Evolutionary conservation across 1,284 basidiomycete species (phyloP), one percentile per base, ranked within the genome.

Genomic region (Austropuccinia psidii): DNA sequence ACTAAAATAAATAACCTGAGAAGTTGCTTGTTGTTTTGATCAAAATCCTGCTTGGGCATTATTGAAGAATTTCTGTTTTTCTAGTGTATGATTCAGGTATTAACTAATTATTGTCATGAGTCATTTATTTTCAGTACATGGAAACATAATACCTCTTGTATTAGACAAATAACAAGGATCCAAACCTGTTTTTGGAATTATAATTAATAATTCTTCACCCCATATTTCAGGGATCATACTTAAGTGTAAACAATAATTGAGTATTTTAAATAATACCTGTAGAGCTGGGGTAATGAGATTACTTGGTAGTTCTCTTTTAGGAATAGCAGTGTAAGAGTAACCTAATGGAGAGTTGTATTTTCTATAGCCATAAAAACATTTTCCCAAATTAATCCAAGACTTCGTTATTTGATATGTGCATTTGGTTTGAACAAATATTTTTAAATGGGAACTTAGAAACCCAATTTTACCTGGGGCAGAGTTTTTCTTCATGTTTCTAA

Each of bases 361-460:
- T 1, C 29, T 66, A 3, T 19, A 5, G 29, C 47, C 47, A 52
- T 24, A 66, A 5, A n/a, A 3, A 6, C 27, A 7, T 50, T 3
- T 17, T n/a, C 31, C 31, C 0, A 5, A 31, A 24, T 31, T 31
- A 13, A 33, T 37, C 62, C 62, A 66, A 1, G 49, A 31, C 35
- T 66, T 31, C 24, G 31, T 50, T 1, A 66, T 27, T 24, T 66
- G 29, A n/a, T 50, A 37, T 27, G 49, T 45, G 24, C 62, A 52
- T 52, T 66, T 49, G 27, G 52, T 15, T 52, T 66, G 31, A 33
- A 66, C n/a, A 21, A 66, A 66, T 52, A 50, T 66, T 24, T 66
- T 49, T 0, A 66, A n/a, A 24, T 66, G 64, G 6, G 52, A 21
- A 4, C 47, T 49, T 24, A 66, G 33, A 2, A 66, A 45, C 9